Base-by-base conservation (phyloP, 805 yeast species). In the Suhomyces prunicola region DNA sequence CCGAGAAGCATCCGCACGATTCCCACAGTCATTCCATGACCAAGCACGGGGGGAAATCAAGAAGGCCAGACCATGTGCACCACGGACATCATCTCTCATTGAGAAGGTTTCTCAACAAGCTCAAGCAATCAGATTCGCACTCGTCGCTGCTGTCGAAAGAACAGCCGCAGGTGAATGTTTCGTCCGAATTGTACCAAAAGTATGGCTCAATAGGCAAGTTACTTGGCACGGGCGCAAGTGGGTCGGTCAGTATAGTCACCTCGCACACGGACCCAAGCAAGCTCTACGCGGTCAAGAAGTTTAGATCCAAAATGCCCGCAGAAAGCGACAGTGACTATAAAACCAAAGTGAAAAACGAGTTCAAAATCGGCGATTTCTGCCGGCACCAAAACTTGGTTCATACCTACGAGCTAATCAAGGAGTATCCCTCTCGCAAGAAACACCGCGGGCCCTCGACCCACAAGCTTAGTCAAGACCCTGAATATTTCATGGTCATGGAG, bases 201-300 rank as follows among this genome's bases (percentile, higher is more conserved):
- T 90, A 90, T 68, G 94, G 96, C 41, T 54, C 65, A 6, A 77
- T 83, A 23, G 96, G 96, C 10, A 80, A 80, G 56, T 74, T 86
- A 22, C 74, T 90, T 48, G 98, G 98, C 22, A 84, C 92, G 53
- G 98, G 98, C 12, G 97, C 97, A 1, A 92, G 96, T 23, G 97
- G 98, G 1, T 86, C 94, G 0, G 98, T 92, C n/a, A 81, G 87
- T 42, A 78, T 90, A 50, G 87, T 91, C 54, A 82, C 83, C 54
- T 80, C 87, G 50, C 77, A 81, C 29, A 85, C 85, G 57, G 80
- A 82, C 60, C 69, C 7, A 47, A 50, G 29, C 78, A 81, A 55
- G 33, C 67, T 89, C 4, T 90, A 82, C 70, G 98, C 98, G 0
- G 88, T 93, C 50, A 92, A 92, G 72, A 88, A 89, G 68, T 91